These are phyloP conservation scores for Rhizophora mangle DNA, from an alignment of 345 rosid species.

Conservation along the genomic window DNA sequence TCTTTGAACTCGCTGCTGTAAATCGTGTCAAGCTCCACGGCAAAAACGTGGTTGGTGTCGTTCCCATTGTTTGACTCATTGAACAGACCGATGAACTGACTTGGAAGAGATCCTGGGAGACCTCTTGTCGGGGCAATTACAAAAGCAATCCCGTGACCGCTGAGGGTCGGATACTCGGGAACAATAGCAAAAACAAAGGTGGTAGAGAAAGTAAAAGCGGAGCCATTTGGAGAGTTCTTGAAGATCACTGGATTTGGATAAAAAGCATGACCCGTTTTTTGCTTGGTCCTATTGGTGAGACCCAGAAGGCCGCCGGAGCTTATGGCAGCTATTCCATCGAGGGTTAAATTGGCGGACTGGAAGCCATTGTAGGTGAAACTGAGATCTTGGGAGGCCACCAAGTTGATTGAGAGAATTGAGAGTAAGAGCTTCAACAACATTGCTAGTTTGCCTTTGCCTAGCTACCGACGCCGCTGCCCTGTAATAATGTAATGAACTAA, in stretches of 20 bases:
- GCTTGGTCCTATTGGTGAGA: constrained; percentile 40
- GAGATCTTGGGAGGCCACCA: no score
- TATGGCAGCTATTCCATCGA: constrained; percentile 37
- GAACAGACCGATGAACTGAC: constrained; percentile 48
- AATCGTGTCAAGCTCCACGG: constrained; percentile 54
- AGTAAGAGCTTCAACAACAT: no score
- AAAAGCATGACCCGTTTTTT: constrained; percentile 45
- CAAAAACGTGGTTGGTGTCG: constrained; percentile 40
- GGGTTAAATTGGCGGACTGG: constrained; percentile 29
- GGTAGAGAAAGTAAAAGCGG: constrained; percentile 44
- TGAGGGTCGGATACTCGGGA: constrained; percentile 19
- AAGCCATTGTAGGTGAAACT: constrained; percentile 15
- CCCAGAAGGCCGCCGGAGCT: constrained; percentile 38
- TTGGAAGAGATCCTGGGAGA: constrained; percentile 34
- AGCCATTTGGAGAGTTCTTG: constrained; percentile 37
- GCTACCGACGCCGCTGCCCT: no score
- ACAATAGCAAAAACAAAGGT: constrained; percentile 58
- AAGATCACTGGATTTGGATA: constrained; percentile 27
- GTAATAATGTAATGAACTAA: no score
- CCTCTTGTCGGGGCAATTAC: constrained; percentile 47
- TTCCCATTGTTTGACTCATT: constrained; percentile 36
- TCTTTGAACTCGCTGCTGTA: constrained; percentile 36
- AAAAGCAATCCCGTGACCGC: constrained; percentile 57
- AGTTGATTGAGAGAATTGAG: no score
- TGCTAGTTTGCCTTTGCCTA: no score